Evolutionary conservation across 106 monocot genomes (phyloP).

Genomic region (Allium cepa): DNA sequence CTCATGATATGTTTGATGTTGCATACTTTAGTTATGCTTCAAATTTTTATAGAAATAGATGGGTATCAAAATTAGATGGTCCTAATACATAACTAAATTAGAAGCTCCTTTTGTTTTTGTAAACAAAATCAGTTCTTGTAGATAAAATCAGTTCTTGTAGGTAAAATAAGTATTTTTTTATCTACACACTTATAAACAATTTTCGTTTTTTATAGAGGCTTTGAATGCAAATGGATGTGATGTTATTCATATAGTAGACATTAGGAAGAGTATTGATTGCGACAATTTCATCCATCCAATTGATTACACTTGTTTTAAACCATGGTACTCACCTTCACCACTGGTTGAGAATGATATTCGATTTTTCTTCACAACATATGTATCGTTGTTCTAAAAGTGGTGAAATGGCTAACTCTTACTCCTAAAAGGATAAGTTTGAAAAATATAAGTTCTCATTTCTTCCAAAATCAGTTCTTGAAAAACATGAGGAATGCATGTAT

Average conservation of each 20-base stretch:
- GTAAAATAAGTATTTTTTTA: too few species aligned
- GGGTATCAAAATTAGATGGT: too few species aligned
- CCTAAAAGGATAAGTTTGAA: conserved; percentile 51
- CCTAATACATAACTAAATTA: too few species aligned
- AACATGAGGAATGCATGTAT: conserved; percentile 81
- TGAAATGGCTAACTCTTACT: conserved; percentile 13
- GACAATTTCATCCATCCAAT: conserved; percentile 83
- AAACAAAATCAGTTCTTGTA: too few species aligned
- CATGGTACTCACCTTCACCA: conserved; percentile 87
- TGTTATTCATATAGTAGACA: conserved; percentile 84
- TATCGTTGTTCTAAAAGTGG: conserved; percentile 39
- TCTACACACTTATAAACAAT: too few species aligned
- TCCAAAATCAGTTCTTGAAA: conserved; percentile 63
- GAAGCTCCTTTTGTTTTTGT: too few species aligned
- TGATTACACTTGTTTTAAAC: conserved; percentile 59
- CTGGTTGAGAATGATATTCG: conserved; percentile 55
- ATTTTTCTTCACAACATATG: conserved; percentile 79
- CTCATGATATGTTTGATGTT: conserved; percentile 41
- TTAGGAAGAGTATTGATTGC: conserved; percentile 65
- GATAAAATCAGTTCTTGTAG: too few species aligned
- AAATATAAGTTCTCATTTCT: conserved; percentile 73
- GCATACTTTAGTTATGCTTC: neutral
- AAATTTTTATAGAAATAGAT: too few species aligned
- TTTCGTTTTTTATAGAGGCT: conserved; percentile 37
- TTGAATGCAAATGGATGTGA: conserved; percentile 81